Percentiles rank a stretch among this genome's conserved stretches.
Evolutionary conservation across 192 early-diverging fungal species (phyloP).

Genomic region (Mortierella alpina): DNA sequence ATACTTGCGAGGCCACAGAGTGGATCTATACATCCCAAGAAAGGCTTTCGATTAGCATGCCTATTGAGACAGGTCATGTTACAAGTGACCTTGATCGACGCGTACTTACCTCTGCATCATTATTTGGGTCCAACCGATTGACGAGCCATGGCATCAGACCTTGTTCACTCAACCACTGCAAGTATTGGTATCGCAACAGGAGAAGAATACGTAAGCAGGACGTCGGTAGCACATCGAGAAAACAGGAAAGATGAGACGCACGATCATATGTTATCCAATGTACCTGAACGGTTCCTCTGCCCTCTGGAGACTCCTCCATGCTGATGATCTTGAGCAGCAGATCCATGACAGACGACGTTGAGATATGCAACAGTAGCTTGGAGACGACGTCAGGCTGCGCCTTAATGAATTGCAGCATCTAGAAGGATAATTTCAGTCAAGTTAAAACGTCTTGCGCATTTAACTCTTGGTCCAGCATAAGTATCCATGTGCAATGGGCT

Average conservation of each 20-base stretch:
- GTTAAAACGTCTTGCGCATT: no score
- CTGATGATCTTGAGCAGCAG: constrained; percentile 91
- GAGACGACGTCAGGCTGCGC: constrained; percentile 77
- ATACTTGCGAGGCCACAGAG: constrained; percentile 83
- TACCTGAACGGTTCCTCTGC: constrained; percentile 84
- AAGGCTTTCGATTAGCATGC: neutral
- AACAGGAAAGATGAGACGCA: no score
- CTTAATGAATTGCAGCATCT: constrained; percentile 89
- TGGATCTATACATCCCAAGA: constrained; percentile 62
- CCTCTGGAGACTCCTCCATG: constrained; percentile 88
- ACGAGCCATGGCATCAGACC: constrained; percentile 83
- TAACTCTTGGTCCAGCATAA: no score
- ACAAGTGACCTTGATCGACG: no score
- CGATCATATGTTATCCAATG: neutral
- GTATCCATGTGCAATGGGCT: neutral
- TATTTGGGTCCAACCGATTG: constrained; percentile 79
- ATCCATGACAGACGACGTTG: constrained; percentile 87
- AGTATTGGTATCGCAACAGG: no score
- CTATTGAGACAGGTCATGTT: neutral
- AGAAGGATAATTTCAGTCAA: neutral
- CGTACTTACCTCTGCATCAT: constrained; percentile 77
- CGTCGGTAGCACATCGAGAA: no score
- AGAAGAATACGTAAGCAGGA: no score
- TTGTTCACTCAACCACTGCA: constrained; percentile 87
- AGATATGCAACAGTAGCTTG: constrained; percentile 84